Evolutionary conservation across 2,329 filamentous ascomycete species (phyloP), one percentile per base, ranked within the genome.

Genomic region (Cladosporium sp.): DNA sequence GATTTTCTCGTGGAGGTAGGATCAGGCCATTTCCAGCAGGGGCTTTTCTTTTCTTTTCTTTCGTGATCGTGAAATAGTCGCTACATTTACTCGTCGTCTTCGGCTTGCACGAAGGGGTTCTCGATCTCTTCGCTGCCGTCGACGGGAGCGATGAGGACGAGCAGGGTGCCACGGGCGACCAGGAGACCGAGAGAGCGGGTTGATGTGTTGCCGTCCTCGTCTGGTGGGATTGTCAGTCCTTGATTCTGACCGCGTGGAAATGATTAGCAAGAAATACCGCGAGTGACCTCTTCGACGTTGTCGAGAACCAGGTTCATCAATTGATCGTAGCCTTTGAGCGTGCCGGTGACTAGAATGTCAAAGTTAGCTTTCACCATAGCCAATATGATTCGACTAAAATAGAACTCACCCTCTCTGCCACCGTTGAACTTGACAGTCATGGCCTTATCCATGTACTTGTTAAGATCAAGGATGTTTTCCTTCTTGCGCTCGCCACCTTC

Each of bases 271-370:
- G 37, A 69, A 82, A 63, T 78, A 96, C 93, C 93, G 80, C 88
- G 84, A 76, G 97, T 86, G 50, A 88, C 83, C 74, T 99, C 94
- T 73, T 94, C 87, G 55, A 96, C 93, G 67, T 97, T 90, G 70
- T 97, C 94, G 59, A 99, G 80, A 25, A 99, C 94, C 62, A 99
- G 82, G 74, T 99, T 99, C 92, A 97, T 97, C 61, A 99, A 82
- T 68, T 94, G 92, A 73, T 99, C 94, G 74, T 92, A 97, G 63
- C 94, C 94, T 76, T 97, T 97, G 42, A 99, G 81, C 1, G 86
- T 90, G 55, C 94, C 94, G 52, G 86, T 88, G 59, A 96, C 93
- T 96, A 70, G 8, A 39, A 17, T 64, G 43, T 55, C 30, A 34
- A 34, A 12, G 8, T 34, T 51, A 51, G 49, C 49, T 37, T 34